Evolutionary conservation across 148 eudicot species (phyloP).

Genomic region (Nepenthes mirabilis): DNA sequence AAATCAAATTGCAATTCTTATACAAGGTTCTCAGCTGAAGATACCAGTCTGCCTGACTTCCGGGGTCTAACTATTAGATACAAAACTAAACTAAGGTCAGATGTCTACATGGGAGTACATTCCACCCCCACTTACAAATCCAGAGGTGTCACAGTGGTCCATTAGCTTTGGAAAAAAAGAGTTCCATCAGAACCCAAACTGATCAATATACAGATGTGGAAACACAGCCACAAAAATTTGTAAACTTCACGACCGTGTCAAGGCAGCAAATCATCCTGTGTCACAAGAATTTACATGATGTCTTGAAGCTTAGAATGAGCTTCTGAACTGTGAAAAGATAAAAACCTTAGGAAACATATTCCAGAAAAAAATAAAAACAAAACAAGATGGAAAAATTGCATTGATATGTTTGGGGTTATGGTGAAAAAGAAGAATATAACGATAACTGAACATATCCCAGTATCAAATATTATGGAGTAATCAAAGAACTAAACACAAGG

Average conservation of each 20-base stretch:
- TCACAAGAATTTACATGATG: slow-evolving; percentile 9
- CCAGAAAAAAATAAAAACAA: not conserved
- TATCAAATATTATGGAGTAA: no score
- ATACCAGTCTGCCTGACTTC: slow-evolving; percentile 71
- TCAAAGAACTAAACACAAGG: no score
- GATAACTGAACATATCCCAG: no score
- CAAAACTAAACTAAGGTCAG: slow-evolving; percentile 44
- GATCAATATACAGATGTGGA: slow-evolving; percentile 10
- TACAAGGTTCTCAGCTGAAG: slow-evolving; percentile 32
- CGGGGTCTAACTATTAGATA: slow-evolving; percentile 30
- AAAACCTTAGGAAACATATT: not conserved
- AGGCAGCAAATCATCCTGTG: slow-evolving; percentile 38
- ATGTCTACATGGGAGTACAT: slow-evolving; percentile 26
- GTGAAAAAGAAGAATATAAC: no score
- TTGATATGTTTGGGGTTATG: no score
- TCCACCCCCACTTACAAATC: slow-evolving; percentile 93
- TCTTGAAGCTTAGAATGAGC: not conserved
- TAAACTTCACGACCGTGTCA: slow-evolving; percentile 7
- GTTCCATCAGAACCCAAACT: slow-evolving; percentile 3
- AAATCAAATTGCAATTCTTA: slow-evolving; percentile 19
- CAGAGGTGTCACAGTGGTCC: slow-evolving; percentile 96
- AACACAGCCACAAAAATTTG: slow-evolving; percentile 9
- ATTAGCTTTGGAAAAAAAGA: slow-evolving; percentile 22
- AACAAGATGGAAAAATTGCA: not conserved
- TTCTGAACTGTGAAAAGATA: not conserved